Percentiles rank a stretch among this genome's conserved stretches.
Evolutionary conservation across 1,139 yeast species (phyloP).

Genomic region (Geotrichum aggregatum): DNA sequence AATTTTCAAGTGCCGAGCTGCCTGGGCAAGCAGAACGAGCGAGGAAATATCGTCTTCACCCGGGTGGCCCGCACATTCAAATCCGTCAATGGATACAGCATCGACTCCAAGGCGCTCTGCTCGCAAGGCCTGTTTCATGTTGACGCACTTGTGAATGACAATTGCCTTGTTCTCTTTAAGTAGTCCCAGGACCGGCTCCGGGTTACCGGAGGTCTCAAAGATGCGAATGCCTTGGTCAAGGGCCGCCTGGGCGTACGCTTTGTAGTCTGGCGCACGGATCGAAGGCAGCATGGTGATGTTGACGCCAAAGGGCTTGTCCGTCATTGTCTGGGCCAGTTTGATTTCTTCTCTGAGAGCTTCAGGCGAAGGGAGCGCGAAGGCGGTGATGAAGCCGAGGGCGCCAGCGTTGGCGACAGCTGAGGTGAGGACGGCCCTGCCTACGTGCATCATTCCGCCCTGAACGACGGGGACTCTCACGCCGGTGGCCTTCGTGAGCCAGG

Average conservation of each 20-base stretch:
- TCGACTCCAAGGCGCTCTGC: constrained; percentile 38
- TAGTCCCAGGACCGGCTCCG: constrained; percentile 30
- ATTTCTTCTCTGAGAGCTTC: constrained; percentile 37
- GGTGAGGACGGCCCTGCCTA: constrained; percentile 37
- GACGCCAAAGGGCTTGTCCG: constrained; percentile 38
- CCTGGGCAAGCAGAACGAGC: constrained; percentile 34
- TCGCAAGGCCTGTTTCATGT: constrained; percentile 35
- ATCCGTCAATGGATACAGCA: constrained; percentile 39
- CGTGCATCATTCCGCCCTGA: constrained; percentile 38
- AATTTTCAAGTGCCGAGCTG: constrained; percentile 33
- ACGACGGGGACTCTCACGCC: constrained; percentile 41
- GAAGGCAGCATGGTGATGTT: constrained; percentile 39
- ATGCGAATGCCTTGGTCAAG: constrained; percentile 38
- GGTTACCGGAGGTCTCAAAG: constrained; percentile 40
- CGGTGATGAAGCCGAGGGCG: constrained; percentile 38
- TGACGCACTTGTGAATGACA: constrained; percentile 38
- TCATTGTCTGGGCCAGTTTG: constrained; percentile 27
- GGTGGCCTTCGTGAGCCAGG: constrained; percentile 35
- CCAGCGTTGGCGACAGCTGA: constrained; percentile 41
- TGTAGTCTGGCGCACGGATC: constrained; percentile 38
- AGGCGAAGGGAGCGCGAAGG: constrained; percentile 36
- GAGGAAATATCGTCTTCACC: constrained; percentile 39
- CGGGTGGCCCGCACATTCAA: constrained; percentile 41
- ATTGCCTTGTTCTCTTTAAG: constrained; percentile 26
- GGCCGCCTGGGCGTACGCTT: constrained; percentile 36